These are phyloP conservation scores for Geotrichum carabidarum DNA, from an alignment of 1,139 yeast species.

Conservation along the genomic window DNA sequence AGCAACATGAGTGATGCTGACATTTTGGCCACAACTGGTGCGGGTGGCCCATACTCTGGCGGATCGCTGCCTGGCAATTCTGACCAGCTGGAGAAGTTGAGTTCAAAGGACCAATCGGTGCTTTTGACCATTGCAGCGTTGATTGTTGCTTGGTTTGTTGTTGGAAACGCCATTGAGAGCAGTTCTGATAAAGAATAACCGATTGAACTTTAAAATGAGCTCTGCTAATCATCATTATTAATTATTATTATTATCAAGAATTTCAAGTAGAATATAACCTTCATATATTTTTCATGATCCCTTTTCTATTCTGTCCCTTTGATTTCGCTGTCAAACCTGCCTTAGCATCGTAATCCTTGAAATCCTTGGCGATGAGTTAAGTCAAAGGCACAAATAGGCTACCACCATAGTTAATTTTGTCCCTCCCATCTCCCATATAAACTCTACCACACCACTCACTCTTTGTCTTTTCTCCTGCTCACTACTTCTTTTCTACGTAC, in stretches of 20 bases:
- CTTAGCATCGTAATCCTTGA: too few species aligned
- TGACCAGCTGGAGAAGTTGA: slow-evolving; percentile 20
- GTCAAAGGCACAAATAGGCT: too few species aligned
- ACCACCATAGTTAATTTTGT: too few species aligned
- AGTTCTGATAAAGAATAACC: neutral
- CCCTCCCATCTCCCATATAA: too few species aligned
- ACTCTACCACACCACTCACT: too few species aligned
- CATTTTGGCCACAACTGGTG: slow-evolving; percentile 11
- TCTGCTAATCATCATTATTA: neutral
- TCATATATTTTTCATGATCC: neutral
- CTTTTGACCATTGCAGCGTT: slow-evolving; percentile 33
- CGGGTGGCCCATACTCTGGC: slow-evolving; percentile 10
- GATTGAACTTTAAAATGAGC: too few species aligned
- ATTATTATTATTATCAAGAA: neutral
- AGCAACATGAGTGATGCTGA: slow-evolving; percentile 21
- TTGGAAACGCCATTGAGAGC: slow-evolving; percentile 24
- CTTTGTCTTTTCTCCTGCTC: too few species aligned
- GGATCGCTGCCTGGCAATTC: slow-evolving; percentile 23
- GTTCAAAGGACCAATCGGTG: slow-evolving; percentile 31
- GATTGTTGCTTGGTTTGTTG: slow-evolving; percentile 37
- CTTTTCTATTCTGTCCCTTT: too few species aligned
- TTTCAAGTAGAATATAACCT: neutral
- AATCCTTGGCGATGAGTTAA: too few species aligned
- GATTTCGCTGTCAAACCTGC: too few species aligned
- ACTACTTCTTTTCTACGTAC: too few species aligned